Percentiles rank a stretch among this genome's conserved stretches.
phyloP scores from a whole-genome alignment of 1,284 basidiomycete species.

The Tilletia horrida region DNA sequence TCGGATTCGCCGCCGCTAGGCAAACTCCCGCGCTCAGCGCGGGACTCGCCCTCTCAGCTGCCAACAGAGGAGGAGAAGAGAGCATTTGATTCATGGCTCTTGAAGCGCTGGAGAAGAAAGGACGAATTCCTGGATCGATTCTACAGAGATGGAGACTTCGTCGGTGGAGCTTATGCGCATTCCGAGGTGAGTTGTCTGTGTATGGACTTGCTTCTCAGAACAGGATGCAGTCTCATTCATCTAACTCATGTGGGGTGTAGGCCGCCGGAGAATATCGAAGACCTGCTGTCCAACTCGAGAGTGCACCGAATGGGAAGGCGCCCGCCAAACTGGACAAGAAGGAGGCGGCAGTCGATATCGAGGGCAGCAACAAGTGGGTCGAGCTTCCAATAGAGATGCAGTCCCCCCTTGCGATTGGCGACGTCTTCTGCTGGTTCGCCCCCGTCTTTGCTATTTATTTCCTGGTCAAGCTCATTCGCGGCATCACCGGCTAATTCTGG shows the following conservation, averaged over 20 bases:
- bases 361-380: conserved; percentile 22
- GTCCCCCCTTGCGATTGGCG: conserved; percentile 32
- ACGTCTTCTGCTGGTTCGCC: conserved; percentile 33
- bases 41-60: conserved; percentile 14
- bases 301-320: conserved; percentile 5
- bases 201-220: neutral
- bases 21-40: conserved; percentile 23
- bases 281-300: neutral
- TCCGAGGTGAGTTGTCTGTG: neutral
- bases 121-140: conserved; percentile 70
- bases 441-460: conserved; percentile 18
- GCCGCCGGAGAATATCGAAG: conserved; percentile 11
- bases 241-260: neutral
- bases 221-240: neutral
- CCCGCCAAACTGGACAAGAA: conserved; percentile 9
- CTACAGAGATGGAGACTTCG: conserved; percentile 56
- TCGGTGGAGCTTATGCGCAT: conserved; percentile 27
- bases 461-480: neutral
- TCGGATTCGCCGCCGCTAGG: conserved; percentile 29
- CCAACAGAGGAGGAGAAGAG: conserved; percentile 68
- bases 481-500: neutral
- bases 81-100: conserved; percentile 78
- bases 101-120: conserved; percentile 76
- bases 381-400: conserved; percentile 35
- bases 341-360: neutral